A percentile compares a stretch with the other conserved stretches of the same genome.
phyloP scores from a whole-genome alignment of 2,329 filamentous ascomycete species.

The Stagonosporopsis cucurbitacearum region DNA sequence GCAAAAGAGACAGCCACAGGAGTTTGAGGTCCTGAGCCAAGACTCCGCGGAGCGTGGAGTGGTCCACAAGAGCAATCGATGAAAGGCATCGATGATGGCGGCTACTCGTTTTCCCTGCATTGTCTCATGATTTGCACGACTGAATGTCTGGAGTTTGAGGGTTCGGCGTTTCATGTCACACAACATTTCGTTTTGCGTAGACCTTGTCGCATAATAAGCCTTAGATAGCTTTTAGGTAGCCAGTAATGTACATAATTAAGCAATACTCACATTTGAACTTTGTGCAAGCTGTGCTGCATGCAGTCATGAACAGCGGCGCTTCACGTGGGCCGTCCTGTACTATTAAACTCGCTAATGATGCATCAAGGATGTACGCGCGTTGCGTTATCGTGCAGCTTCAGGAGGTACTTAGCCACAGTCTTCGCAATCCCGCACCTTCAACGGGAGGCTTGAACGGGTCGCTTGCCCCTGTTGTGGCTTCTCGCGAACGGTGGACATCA shows the following conservation, averaged over 20 bases:
- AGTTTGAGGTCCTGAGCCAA: background rate
- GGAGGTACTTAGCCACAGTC: slow-evolving; percentile 1
- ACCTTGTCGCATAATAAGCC: background rate
- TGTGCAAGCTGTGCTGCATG: background rate
- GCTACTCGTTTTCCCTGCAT: background rate
- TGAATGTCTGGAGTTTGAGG: background rate
- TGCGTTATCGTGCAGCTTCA: background rate
- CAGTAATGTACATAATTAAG: background rate
- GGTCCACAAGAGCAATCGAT: background rate
- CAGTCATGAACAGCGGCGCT: background rate
- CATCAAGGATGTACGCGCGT: background rate
- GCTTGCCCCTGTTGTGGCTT: slow-evolving; percentile 8
- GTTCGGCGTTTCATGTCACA: background rate
- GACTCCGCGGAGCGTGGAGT: slow-evolving; percentile 3
- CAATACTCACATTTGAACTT: background rate
- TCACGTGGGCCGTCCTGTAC: background rate
- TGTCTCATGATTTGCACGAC: background rate
- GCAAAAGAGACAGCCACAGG: slow-evolving; percentile 1
- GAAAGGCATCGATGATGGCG: background rate
- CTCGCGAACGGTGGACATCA: background rate
- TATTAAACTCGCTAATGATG: background rate
- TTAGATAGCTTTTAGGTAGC: background rate
- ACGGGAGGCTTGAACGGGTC: background rate
- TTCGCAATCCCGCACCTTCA: background rate
- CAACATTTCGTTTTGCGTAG: background rate